These are phyloP conservation scores for Elsinoe perseae DNA, from an alignment of 2,329 filamentous ascomycete species.

Conservation along the genomic window DNA sequence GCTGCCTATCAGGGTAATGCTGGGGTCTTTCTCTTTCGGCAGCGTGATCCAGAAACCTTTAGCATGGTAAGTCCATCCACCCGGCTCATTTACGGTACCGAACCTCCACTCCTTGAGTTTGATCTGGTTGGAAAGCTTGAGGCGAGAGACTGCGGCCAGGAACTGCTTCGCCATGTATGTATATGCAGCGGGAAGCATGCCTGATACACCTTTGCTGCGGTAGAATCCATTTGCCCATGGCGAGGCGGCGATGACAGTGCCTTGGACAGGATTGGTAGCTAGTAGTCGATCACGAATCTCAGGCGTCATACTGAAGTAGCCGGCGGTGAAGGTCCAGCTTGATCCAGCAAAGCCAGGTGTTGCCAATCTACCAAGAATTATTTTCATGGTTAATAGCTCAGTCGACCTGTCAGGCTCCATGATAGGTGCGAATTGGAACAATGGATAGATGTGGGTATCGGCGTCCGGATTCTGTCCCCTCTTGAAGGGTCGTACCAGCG, in stretches of 20 bases:
- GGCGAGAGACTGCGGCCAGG: constrained; percentile 53
- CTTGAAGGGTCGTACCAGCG: constrained; percentile 51
- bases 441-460: constrained; percentile 74
- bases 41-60: constrained; percentile 90
- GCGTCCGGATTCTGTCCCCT: constrained; percentile 28
- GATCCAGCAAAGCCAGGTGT: constrained; percentile 57
- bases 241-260: constrained; percentile 84
- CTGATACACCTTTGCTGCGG: constrained; percentile 76
- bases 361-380: constrained; percentile 62
- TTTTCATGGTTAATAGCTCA: constrained; percentile 73
- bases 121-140: constrained; percentile 52
- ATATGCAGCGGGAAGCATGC: constrained; percentile 85
- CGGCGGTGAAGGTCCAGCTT: constrained; percentile 92
- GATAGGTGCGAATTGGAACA: constrained; percentile 81
- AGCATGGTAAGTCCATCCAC: constrained; percentile 94
- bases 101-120: constrained; percentile 78
- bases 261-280: constrained; percentile 58
- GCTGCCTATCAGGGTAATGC: constrained; percentile 77
- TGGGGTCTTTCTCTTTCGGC: constrained; percentile 54
- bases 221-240: constrained; percentile 96
- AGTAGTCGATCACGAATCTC: constrained; percentile 74
- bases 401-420: constrained; percentile 74
- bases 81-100: constrained; percentile 71
- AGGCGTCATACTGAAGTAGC: constrained; percentile 95
- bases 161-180: constrained; percentile 80